Conservation (phyloP, 805 yeast genomes). For the Candida tibetensis region DNA sequence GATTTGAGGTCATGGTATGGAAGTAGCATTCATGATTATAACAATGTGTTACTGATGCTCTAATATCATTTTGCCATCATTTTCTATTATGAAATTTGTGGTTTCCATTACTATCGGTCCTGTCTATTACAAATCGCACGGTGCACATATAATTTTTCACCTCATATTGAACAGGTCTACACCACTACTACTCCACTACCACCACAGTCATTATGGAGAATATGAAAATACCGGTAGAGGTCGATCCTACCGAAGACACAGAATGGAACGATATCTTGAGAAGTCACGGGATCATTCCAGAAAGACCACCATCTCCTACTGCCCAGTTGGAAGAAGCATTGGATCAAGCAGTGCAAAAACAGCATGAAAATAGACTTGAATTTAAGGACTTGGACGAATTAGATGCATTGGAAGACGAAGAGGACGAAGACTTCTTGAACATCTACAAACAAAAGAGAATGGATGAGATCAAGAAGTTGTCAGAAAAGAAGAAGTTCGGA, state of each 20-base stretch:
- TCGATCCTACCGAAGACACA: slow-evolving; percentile 93
- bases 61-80: no score
- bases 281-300: slow-evolving; percentile 88
- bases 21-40: no score
- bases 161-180: not conserved
- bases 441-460: slow-evolving; percentile 74
- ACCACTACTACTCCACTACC: not conserved
- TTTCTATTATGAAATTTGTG: no score
- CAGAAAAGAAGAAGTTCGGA: slow-evolving; percentile 64
- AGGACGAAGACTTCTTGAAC: slow-evolving; percentile 85
- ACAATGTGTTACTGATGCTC: no score
- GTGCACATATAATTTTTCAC: not conserved
- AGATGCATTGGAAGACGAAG: slow-evolving; percentile 87
- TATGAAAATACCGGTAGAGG: slow-evolving; percentile 70
- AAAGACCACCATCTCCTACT: slow-evolving; percentile 84
- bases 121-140: not conserved
- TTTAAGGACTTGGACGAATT: slow-evolving; percentile 74
- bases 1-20: no score
- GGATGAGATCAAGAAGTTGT: slow-evolving; percentile 64
- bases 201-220: slow-evolving; percentile 9
- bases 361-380: slow-evolving; percentile 81
- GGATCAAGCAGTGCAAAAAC: slow-evolving; percentile 74
- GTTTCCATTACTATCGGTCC: no score
- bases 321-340: slow-evolving; percentile 83
- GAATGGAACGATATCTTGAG: slow-evolving; percentile 98